Conservation (phyloP, 805 yeast genomes). For the Saccharomycopsis vini region DNA sequence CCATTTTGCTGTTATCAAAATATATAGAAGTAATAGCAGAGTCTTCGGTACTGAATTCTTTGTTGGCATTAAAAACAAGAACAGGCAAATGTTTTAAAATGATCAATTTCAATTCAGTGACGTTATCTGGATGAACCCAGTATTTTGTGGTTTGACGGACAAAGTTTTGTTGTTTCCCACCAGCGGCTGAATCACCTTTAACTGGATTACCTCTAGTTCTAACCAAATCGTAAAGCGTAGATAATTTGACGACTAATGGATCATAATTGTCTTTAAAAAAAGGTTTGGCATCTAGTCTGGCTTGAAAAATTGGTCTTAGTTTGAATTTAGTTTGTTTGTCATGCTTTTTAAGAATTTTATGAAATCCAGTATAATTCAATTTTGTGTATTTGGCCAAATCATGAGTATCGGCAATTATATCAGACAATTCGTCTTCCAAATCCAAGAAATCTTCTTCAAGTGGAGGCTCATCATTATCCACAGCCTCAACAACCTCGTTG, state of each 20-base stretch:
- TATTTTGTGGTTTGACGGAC: conserved; percentile 98
- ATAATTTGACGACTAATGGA: conserved; percentile 75
- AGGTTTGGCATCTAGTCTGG: conserved; percentile 85
- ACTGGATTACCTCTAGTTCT: conserved; percentile 95
- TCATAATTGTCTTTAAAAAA: conserved; percentile 95
- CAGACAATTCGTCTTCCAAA: conserved; percentile 68
- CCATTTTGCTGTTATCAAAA: conserved; percentile 83
- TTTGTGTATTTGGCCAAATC: conserved; percentile 91
- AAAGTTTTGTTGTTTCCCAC: conserved; percentile 95
- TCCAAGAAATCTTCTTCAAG: conserved; percentile 62
- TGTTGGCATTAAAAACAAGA: conserved; percentile 89
- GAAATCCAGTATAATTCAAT: conserved; percentile 93
- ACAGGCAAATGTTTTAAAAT: conserved; percentile 94
- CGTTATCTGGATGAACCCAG: conserved; percentile 99
- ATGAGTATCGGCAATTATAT: conserved; percentile 93
- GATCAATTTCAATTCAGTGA: conserved; percentile 88
- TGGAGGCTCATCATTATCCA: conserved; percentile 38
- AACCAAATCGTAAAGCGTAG: conserved; percentile 83
- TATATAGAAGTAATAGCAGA: conserved; percentile 95
- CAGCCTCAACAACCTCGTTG: conserved; percentile 49
- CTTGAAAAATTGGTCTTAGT: conserved; percentile 87
- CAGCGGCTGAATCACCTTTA: conserved; percentile 93
- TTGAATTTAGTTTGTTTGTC: conserved; percentile 79
- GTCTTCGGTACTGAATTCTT: conserved; percentile 92
- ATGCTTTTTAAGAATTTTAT: conserved; percentile 92